Evolutionary conservation across 139 green algal genomes (phyloP).

Genomic region (Chlorella sp.): DNA sequence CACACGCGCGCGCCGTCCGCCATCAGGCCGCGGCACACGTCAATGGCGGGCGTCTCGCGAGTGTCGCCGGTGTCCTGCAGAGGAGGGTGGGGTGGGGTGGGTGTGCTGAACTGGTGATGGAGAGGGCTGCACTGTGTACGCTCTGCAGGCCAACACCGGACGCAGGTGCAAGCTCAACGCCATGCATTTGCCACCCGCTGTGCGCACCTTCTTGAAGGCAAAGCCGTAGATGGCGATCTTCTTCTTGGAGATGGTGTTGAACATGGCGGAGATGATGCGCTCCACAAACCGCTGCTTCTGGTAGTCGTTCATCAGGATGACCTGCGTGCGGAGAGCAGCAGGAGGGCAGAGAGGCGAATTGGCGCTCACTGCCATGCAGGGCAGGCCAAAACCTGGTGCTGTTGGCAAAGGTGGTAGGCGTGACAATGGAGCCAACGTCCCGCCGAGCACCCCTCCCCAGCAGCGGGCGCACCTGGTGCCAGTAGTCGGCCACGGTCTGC

Average conservation of each 20-base stretch:
- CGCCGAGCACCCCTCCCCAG: no score
- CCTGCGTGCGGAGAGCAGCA: constrained; percentile 50
- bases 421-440: no score
- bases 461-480: constrained; percentile 68
- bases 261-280: constrained; percentile 96
- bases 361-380: no score
- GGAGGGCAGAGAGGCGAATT: no score
- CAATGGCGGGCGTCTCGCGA: constrained; percentile 98
- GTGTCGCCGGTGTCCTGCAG: constrained; percentile 87
- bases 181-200: no score
- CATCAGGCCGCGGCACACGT: constrained; percentile 88
- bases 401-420: no score
- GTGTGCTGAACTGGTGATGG: no score
- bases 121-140: no score
- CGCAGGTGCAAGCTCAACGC: no score
- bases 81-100: no score
- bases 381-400: no score
- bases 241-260: constrained; percentile 99
- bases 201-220: constrained; percentile 98
- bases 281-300: constrained; percentile 99
- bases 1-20: constrained; percentile 65
- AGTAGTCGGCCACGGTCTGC: constrained; percentile 96
- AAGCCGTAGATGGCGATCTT: constrained; percentile 97
- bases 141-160: no score
- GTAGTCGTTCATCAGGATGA: constrained; percentile 99